Conservation (phyloP, 805 yeast species). For the Phaffomyces antillensis region DNA sequence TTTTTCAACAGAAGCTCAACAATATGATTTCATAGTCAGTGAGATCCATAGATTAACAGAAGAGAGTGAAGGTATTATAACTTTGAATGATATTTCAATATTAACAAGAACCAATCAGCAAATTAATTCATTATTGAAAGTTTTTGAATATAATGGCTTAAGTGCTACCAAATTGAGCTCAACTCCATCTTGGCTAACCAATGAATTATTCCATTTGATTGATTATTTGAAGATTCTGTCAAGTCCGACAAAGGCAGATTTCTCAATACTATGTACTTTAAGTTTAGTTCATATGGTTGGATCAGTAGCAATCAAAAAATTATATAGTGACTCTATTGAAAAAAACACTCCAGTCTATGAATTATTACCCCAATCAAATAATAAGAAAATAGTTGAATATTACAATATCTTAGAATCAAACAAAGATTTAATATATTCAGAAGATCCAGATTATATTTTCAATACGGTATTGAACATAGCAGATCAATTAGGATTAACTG, state of each 20-base stretch:
- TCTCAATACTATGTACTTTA: constrained; percentile 23
- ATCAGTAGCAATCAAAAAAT: constrained; percentile 17
- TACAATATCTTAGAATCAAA: constrained; percentile 16
- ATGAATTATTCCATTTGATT: constrained; percentile 35
- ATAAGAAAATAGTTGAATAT: constrained; percentile 24
- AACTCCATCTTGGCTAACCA: constrained; percentile 44
- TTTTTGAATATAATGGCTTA: constrained; percentile 36
- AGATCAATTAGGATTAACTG: constrained; percentile 11
- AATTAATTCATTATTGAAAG: constrained; percentile 31
- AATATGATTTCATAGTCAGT: constrained; percentile 33
- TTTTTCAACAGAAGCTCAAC: constrained; percentile 29
- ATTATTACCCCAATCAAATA: constrained; percentile 6
- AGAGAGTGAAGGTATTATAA: constrained; percentile 35
- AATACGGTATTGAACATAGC: constrained; percentile 8
- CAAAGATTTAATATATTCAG: constrained; percentile 11
- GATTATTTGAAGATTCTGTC: constrained; percentile 39
- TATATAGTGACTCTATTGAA: constrained; percentile 8
- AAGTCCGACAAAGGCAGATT: constrained; percentile 24
- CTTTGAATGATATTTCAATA: constrained; percentile 44
- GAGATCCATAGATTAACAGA: constrained; percentile 38
- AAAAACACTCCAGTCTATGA: constrained; percentile 7
- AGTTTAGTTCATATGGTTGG: constrained; percentile 19
- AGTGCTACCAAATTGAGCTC: constrained; percentile 36
- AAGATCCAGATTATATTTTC: constrained; percentile 11
- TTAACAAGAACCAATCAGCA: constrained; percentile 47